Evolutionary conservation across 306 rosid genomes (phyloP).

Genomic region (Vicia sativa): DNA sequence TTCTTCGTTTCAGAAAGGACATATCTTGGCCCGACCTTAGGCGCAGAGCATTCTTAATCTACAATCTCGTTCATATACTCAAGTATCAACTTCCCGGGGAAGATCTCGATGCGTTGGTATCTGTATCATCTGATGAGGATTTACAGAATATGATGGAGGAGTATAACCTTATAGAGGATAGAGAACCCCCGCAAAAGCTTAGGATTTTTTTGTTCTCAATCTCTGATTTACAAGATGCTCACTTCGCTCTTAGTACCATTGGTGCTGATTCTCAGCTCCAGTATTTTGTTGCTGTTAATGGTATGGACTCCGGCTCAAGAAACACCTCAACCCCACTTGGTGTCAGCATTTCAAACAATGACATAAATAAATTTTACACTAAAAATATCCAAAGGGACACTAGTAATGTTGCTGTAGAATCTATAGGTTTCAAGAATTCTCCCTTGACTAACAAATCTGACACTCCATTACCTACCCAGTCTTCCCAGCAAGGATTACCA

Average conservation of each 20-base stretch:
- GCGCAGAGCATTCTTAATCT: slow-evolving; percentile 60
- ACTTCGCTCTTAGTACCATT: slow-evolving; percentile 48
- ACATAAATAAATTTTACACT: slow-evolving; percentile 52
- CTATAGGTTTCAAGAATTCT: slow-evolving; percentile 35
- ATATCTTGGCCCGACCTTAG: slow-evolving; percentile 67
- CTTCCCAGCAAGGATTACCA: slow-evolving; percentile 53
- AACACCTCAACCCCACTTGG: slow-evolving; percentile 59
- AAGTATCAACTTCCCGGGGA: slow-evolving; percentile 92
- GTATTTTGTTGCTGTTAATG: slow-evolving; percentile 78
- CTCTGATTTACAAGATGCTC: slow-evolving; percentile 73
- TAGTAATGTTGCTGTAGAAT: slow-evolving; percentile 45
- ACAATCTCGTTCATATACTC: slow-evolving; percentile 54
- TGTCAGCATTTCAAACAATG: slow-evolving; percentile 50
- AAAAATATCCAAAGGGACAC: slow-evolving; percentile 50
- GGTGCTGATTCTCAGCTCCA: slow-evolving; percentile 66
- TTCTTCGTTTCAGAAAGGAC: slow-evolving; percentile 64
- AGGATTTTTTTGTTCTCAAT: slow-evolving; percentile 72
- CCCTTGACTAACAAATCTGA: slow-evolving; percentile 39
- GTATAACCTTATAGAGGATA: slow-evolving; percentile 48
- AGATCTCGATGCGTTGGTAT: slow-evolving; percentile 88
- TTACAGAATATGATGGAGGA: slow-evolving; percentile 90
- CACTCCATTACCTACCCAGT: slow-evolving; percentile 44
- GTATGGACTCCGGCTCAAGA: slow-evolving; percentile 68
- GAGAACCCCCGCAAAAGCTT: slow-evolving; percentile 56
- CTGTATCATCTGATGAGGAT: slow-evolving; percentile 87